Evolutionary conservation across 1,284 basidiomycete species (phyloP).

Genomic region (Meripilus lineatus): DNA sequence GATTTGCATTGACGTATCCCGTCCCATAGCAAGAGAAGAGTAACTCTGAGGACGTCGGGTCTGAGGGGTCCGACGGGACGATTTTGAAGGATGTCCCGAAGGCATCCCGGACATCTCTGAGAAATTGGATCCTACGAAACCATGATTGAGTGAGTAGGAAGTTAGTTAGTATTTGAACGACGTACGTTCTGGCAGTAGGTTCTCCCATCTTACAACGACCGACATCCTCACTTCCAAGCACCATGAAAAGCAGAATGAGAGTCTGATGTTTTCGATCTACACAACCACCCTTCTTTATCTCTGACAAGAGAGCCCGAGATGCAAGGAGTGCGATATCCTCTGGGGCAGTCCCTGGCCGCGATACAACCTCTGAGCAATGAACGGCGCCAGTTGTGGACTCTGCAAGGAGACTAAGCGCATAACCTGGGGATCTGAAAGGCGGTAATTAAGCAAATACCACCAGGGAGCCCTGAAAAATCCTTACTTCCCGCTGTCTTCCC

Average conservation of each 20-base stretch:
- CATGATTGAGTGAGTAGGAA: constrained; percentile 4
- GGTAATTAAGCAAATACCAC: constrained; percentile 2
- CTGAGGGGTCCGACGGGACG: constrained; percentile 39
- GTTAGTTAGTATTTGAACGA: constrained; percentile 17
- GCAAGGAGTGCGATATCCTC: constrained; percentile 90
- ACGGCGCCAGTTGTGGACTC: constrained; percentile 91
- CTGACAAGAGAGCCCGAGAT: constrained; percentile 71
- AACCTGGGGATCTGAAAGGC: constrained; percentile 84
- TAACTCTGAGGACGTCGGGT: constrained; percentile 48
- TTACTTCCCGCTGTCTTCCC: constrained; percentile 93
- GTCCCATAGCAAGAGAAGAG: constrained; percentile 77
- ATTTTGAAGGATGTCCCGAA: constrained; percentile 66
- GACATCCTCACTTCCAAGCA: constrained; percentile 94
- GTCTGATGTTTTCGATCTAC: constrained; percentile 89
- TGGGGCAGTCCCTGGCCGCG: constrained; percentile 75
- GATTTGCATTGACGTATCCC: constrained; percentile 74
- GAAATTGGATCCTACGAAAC: constrained; percentile 73
- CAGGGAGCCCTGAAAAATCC: constrained; percentile 25
- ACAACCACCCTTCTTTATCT: constrained; percentile 84
- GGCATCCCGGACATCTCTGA: constrained; percentile 78
- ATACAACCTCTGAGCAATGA: constrained; percentile 84
- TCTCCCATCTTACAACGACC: constrained; percentile 84
- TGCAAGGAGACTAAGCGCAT: constrained; percentile 86
- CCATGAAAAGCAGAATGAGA: constrained; percentile 89
- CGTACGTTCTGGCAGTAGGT: constrained; percentile 79